Evolutionary conservation across 2,329 filamentous ascomycete species (phyloP).

Genomic region (Ophiocordyceps sinensis): DNA sequence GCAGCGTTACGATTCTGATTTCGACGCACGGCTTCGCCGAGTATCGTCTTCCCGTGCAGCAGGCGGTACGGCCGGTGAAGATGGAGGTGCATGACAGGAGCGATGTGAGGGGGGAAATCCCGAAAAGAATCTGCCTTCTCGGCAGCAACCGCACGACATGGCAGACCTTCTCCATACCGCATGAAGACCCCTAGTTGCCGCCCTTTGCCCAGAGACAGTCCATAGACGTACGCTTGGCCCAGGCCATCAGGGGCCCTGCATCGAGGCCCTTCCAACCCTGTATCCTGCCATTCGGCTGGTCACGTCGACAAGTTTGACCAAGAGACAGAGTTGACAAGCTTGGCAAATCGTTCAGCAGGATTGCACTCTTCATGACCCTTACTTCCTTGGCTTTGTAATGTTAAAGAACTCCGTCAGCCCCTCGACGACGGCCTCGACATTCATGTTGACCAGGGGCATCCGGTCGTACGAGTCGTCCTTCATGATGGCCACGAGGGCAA

Average conservation of each 20-base stretch:
- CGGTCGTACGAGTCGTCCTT: slow-evolving; percentile 72
- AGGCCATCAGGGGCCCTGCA: no score
- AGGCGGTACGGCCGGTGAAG: slow-evolving; percentile 21
- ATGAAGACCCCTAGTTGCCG: no score
- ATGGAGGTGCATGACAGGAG: slow-evolving; percentile 37
- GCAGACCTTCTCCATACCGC: slow-evolving; percentile 28
- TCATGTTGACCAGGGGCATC: slow-evolving; percentile 76
- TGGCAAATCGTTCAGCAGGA: no score
- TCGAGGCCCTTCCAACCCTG: no score
- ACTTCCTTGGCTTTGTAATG: slow-evolving; percentile 45
- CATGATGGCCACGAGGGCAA: slow-evolving; percentile 77
- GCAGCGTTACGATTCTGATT: no score
- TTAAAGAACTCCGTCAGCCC: slow-evolving; percentile 69
- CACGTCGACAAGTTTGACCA: no score
- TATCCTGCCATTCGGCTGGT: no score
- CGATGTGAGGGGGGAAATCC: slow-evolving; percentile 28
- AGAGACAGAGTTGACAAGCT: no score
- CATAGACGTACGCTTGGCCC: no score
- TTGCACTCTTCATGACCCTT: slow-evolving; percentile 1
- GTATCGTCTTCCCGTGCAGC: slow-evolving; percentile 14
- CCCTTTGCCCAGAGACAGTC: no score
- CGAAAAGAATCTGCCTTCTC: slow-evolving; percentile 35
- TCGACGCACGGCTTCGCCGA: slow-evolving; percentile 6
- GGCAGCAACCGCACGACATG: slow-evolving; percentile 31
- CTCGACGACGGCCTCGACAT: slow-evolving; percentile 68